Evolutionary conservation across 1,284 basidiomycete genomes (phyloP), one percentile per base, ranked within the genome.

Genomic region (Sporisorium reilianum): DNA sequence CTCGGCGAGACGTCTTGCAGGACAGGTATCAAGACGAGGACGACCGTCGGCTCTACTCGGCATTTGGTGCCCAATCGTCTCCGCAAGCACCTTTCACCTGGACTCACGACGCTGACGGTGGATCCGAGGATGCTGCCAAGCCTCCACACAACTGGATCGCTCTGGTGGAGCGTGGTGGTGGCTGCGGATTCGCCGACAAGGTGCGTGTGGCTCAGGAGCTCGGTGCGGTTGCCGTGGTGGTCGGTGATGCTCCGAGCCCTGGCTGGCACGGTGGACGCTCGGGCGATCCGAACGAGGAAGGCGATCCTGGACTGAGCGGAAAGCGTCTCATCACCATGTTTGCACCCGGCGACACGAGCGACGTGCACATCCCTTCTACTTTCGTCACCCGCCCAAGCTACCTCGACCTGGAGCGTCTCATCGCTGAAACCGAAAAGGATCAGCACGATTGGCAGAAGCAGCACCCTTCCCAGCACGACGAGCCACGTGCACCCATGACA

Each of bases 81-180:
- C 5, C 53, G 3, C 67, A 70, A 45, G 53, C 49, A 1, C 34
- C 67, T 3, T 72, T 57, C 55, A 64, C 53, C 8, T 61, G 57
- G 64, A 69, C 62, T 2, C 57, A 64, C 20, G 42, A 64, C 11
- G 25, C 57, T 10, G 55, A 52, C 16, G 26, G 28, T 20, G 34
- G 23, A 16, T 5, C 23, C 4, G 50, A 63, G 1, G 30, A 34
- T 26, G 12, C 41, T 30, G 5, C 52, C 26, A 64, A 53, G 36
- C 83, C 83, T 18, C 80, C 80, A 0, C 38, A 64, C 18, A 64
- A 84, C 55, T 84, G 82, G 82, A 80, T 84, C 32, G 83, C 83
- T 2, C 60, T 84, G 0, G 77, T 84, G 0, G 80, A 84, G 63
- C 74, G 83, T 12, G 78, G 79, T 14, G 80, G 80, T 11, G 64